Base-by-base conservation (phyloP, 1,284 basidiomycete species). In the Polyporus tsugae region DNA sequence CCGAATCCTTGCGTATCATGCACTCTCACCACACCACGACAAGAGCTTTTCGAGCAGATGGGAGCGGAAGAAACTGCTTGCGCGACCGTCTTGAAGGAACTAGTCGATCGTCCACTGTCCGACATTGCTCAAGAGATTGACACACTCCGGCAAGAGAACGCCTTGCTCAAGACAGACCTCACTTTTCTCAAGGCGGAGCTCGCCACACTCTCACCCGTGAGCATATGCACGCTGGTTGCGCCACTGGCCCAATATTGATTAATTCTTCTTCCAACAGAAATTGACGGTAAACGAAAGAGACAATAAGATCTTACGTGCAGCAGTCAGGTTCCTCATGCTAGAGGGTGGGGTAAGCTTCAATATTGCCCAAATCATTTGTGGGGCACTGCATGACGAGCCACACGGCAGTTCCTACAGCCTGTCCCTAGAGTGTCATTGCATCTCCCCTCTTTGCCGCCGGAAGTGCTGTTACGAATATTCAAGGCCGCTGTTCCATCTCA, bases 381-480 rank as follows among this genome's bases (percentile, higher is more conserved):
- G 46, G 13, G 22, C 25, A 10, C 5, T 10, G 11, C 17, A 36
- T 39, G 7, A 46, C n/a, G 11, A n/a, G 13, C n/a, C 49, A 25
- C 9, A 13, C n/a, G 13, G 10, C 53, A 67, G 70, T 66, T 68
- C n/a, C 41, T 64, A 15, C 60, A 63, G 11, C 52, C 67, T 7
- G 2, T 61, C 35, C 7, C 22, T 25, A 15, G 13, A 33, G 22
- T 15, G 1, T 10, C 29, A 15, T 35, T 36, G 13, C 33, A 59
- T 10, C 36, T 62, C 13, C 25, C 33, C 15, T 33, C 25, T 1
- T 55, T 69, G 19, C 70, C 70, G 6, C 65, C 63, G 4, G 70
- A 71, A 25, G 25, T 71, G 5, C 58, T 69, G 15, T n/a, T 71
- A 6, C 65, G 60, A 9, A 69, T 71, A 35, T 63, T 71, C 63